Evolutionary conservation across 371 early-diverging fungal genomes (phyloP).

Genomic region (Polyrhizophydium stewartii): DNA sequence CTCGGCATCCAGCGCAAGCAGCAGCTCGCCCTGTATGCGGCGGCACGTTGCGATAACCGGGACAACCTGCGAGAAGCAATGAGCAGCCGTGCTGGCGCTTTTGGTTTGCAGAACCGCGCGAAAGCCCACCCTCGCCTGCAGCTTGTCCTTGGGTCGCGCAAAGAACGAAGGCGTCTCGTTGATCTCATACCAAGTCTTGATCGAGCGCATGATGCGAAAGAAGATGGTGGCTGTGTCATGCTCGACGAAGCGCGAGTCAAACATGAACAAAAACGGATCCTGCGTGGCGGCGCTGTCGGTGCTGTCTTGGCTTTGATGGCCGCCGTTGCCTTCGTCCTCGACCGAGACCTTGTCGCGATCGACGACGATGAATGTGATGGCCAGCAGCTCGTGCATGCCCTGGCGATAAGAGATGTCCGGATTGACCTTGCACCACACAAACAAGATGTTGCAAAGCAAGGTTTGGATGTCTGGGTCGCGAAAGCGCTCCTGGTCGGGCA

Average conservation of each 20-base stretch:
- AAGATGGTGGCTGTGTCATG: conserved; percentile 84
- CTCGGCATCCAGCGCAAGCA: conserved; percentile 63
- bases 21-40: conserved; percentile 65
- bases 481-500: conserved; percentile 84
- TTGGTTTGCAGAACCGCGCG: too few species aligned
- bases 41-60: conserved; percentile 73
- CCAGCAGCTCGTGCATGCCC: conserved; percentile 96
- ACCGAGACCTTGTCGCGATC: conserved; percentile 49
- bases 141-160: neutral
- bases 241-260: conserved; percentile 65
- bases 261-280: conserved; percentile 6
- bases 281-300: neutral
- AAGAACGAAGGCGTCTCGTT: neutral
- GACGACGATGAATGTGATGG: conserved; percentile 74
- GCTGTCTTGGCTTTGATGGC: neutral
- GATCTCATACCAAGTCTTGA: conserved; percentile 81
- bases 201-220: conserved; percentile 72
- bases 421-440: conserved; percentile 87
- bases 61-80: conserved; percentile 23
- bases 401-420: conserved; percentile 88
- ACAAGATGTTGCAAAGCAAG: conserved; percentile 74
- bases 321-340: too few species aligned
- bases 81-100: too few species aligned
- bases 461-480: conserved; percentile 61
- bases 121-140: neutral